Base-by-base conservation (phyloP, 768 basidiomycete species). In the Lepiota venenata region DNA sequence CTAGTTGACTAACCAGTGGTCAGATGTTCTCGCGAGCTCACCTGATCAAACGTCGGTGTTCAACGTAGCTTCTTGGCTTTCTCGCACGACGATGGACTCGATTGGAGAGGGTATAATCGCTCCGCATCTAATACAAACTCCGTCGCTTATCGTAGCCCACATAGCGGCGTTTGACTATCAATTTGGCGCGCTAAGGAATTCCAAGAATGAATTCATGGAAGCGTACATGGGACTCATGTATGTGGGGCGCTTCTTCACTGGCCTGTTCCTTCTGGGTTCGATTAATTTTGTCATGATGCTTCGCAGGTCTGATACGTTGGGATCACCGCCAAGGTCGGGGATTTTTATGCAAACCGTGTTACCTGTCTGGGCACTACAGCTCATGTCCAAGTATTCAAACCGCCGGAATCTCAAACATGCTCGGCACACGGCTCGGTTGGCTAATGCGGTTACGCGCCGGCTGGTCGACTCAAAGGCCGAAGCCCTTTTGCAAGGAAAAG, bases 131-230 rank as follows among this genome's bases (percentile, higher is more conserved):
- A 35, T 21, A 12, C 15, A 12, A 22, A 39, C 29, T 14, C 22
- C 42, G 15, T 16, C 43, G 37, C 35, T 29, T 43, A 50, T 21
- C 22, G 47, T 50, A 32, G 49, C 36, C 44, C 41, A 14, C 18
- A 32, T 47, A 79, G 77, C 77, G 52, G 77, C 77, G 2, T 79
- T 79, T 65, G 81, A 82, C 60, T 81, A 81, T 61, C 74, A 81
- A 15, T 81, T 84, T 53, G 80, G 79, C 21, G 77, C 77, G 0
- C 60, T 83, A n/a, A 67, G 74, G 11, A 69, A 79, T 51, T 61
- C 68, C 2, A 71, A 80, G 42, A 81, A 81, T 61, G 74, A 77
- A 54, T 77, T 84, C 43, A 78, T 76, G 65, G 73, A 75, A 57
- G 77, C 81, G 3, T 83, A 82, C 62, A 71, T 74, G 52, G 80